Evolutionary conservation across 106 monocot species (phyloP).

Genomic region (Apostasia ramifera): DNA sequence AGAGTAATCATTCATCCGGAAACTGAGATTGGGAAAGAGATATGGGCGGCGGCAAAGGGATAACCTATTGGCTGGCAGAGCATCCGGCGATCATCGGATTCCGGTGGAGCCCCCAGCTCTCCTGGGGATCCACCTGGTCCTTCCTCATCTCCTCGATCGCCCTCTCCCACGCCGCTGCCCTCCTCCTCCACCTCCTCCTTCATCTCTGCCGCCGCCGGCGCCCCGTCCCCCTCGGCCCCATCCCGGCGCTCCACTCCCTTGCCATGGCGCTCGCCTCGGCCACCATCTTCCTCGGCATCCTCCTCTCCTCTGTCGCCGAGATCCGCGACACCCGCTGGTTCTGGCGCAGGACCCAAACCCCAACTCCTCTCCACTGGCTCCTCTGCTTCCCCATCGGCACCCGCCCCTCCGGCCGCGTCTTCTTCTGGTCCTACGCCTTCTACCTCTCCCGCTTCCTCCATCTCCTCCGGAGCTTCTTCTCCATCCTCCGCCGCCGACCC

Average conservation of each 20-base stretch:
- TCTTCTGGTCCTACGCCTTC: slow-evolving; percentile 93
- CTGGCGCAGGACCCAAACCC: slow-evolving; percentile 40
- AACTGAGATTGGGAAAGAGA: not conserved
- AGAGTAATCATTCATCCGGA: too few relatives aligned
- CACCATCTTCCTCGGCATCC: slow-evolving; percentile 64
- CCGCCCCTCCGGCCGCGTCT: slow-evolving; percentile 69
- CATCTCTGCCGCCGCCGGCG: slow-evolving; percentile 25
- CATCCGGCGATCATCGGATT: slow-evolving; percentile 79
- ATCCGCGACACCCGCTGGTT: slow-evolving; percentile 64
- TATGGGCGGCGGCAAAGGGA: not conserved
- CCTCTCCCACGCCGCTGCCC: slow-evolving; percentile 32
- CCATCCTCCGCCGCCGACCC: slow-evolving; percentile 41
- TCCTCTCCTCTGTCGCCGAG: slow-evolving; percentile 62
- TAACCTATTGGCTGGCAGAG: slow-evolving; percentile 65
- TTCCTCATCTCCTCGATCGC: slow-evolving; percentile 65
- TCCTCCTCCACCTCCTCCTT: slow-evolving; percentile 37
- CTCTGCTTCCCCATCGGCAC: slow-evolving; percentile 87
- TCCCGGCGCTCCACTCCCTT: slow-evolving; percentile 78
- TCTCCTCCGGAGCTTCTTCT: slow-evolving; percentile 55
- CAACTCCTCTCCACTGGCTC: slow-evolving; percentile 64
- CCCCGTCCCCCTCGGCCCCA: slow-evolving; percentile 78
- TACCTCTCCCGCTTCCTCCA: slow-evolving; percentile 82
- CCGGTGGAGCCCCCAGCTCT: slow-evolving; percentile 69
- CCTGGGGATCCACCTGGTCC: slow-evolving; percentile 73
- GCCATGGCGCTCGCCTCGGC: slow-evolving; percentile 48